phyloP scores from a whole-genome alignment of 1,284 basidiomycete genomes.

The Sphagnurus paluster region DNA sequence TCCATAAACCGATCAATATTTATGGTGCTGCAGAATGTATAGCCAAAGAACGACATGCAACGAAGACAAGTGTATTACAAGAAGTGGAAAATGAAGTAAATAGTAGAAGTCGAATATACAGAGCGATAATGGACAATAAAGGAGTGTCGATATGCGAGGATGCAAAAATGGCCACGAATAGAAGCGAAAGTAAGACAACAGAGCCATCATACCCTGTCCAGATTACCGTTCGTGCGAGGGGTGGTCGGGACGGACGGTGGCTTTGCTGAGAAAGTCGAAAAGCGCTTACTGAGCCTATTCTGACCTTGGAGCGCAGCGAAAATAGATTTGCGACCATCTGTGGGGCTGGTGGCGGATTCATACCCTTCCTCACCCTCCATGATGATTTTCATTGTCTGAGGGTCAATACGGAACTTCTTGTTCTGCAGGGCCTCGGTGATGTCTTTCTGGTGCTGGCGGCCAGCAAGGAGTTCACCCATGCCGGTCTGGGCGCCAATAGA shows the following conservation, averaged over 20 bases:
- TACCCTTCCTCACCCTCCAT: conserved; percentile 52
- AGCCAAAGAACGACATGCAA: too few relatives aligned
- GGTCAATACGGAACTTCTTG: conserved; percentile 50
- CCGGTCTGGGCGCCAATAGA: conserved; percentile 50
- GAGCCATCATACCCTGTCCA: too few relatives aligned
- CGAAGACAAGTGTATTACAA: too few relatives aligned
- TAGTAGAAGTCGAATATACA: too few relatives aligned
- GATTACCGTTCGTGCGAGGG: conserved; percentile 2
- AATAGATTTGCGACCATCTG: conserved; percentile 28
- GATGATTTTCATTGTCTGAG: conserved; percentile 45
- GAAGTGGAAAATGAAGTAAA: too few relatives aligned
- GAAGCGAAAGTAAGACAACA: too few relatives aligned
- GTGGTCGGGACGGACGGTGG: conserved; percentile 8
- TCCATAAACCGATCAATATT: too few relatives aligned
- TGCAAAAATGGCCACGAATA: too few relatives aligned
- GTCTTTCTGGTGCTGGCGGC: conserved; percentile 35
- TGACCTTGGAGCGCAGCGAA: conserved; percentile 29
- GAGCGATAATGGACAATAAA: too few relatives aligned
- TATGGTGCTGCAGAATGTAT: too few relatives aligned
- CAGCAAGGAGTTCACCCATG: conserved; percentile 44
- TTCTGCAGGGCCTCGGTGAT: conserved; percentile 39
- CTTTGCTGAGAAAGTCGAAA: conserved; percentile 10
- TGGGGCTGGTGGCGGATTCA: conserved; percentile 31
- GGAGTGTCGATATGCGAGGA: too few relatives aligned
- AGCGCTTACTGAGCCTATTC: conserved; percentile 6